Evolutionary conservation across 1,139 yeast genomes (phyloP).

Genomic region (Geotrichum klebahnii): DNA sequence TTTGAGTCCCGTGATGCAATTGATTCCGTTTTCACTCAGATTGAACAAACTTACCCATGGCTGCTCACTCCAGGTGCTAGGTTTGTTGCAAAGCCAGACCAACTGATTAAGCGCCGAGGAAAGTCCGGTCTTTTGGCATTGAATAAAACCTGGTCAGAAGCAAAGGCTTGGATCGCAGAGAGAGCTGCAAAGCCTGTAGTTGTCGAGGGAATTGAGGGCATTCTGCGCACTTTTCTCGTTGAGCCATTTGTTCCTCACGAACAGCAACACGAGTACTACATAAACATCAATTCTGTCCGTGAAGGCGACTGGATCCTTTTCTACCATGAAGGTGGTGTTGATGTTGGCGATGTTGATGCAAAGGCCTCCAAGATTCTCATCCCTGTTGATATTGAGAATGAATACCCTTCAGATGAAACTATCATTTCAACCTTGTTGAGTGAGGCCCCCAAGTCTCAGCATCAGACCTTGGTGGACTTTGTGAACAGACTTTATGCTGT

Average conservation of each 20-base stretch:
- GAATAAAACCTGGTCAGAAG: conserved; percentile 45
- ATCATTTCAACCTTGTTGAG: conserved; percentile 38
- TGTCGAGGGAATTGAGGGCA: conserved; percentile 44
- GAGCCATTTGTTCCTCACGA: conserved; percentile 49
- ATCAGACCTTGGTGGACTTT: conserved; percentile 43
- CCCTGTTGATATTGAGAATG: conserved; percentile 43
- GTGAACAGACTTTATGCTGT: conserved; percentile 48
- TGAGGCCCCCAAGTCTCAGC: conserved; percentile 43
- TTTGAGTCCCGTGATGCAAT: conserved; percentile 36
- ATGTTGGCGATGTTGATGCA: conserved; percentile 48
- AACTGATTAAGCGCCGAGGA: conserved; percentile 47
- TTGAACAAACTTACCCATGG: conserved; percentile 45
- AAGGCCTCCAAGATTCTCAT: conserved; percentile 45
- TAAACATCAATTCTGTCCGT: conserved; percentile 47
- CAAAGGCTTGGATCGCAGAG: conserved; percentile 44
- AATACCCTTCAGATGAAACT: conserved; percentile 42
- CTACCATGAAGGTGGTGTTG: conserved; percentile 50
- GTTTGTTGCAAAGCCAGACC: conserved; percentile 48
- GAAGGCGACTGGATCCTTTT: conserved; percentile 49
- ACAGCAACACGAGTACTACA: conserved; percentile 46
- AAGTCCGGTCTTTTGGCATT: conserved; percentile 46
- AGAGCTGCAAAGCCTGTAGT: conserved; percentile 43
- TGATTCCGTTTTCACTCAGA: conserved; percentile 38
- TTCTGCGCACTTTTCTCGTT: conserved; percentile 43
- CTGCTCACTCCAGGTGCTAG: conserved; percentile 39